Base-by-base conservation (phyloP, 2,329 filamentous ascomycete species). In the Neoscytalidium dimidiatum region DNA sequence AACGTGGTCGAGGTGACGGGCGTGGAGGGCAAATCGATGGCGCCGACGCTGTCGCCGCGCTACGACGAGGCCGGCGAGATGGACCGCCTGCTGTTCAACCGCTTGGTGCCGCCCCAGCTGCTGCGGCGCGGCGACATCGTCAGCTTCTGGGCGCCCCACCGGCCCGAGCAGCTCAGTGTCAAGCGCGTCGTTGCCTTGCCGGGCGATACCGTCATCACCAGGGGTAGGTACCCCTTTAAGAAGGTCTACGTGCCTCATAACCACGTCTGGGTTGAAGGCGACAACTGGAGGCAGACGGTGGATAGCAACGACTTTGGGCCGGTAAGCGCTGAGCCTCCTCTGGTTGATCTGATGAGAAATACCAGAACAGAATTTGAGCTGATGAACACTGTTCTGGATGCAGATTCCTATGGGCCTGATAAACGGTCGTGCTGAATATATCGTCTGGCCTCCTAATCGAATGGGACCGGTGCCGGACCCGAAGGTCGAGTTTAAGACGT, bases 211-310 rank as follows among this genome's bases (percentile, higher is more conserved):
- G 87, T 98, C 31, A 83, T 81, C 64, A 71, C 72, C 4, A 28
- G 66, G 33, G 64, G 66, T 28, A 83, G 86, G 65, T 64, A 65
- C 21, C 48, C 48, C 19, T 35, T 68, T 7, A 73, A 76, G 1
- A 75, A 69, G 65, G 75, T 91, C 51, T 84, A 85, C 67, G 86
- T 99, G 23, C 94, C 94, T 4, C 84, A 84, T 67, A 92, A 92
- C 19, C 94, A 98, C 80, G 84, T 98, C 29, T 99, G 95, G 95
- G 88, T 99, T 0, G 94, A 98, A 75, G 95, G 95, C 1, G 95
- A 99, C 74, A 92, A 90, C 71, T 85, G 86, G 70, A 84, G 85
- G 58, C 86, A 86, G 71, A 92, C 87, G 64, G 77, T 89, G 66
- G 95, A 99, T 79, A 97, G 93, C 77, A 96, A 97, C 78, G 88